A percentile compares a stretch with the other conserved stretches of the same genome.
Evolutionary conservation across 495 filamentous ascomycete species (phyloP).

Genomic region (Penicillium subrubescens): DNA sequence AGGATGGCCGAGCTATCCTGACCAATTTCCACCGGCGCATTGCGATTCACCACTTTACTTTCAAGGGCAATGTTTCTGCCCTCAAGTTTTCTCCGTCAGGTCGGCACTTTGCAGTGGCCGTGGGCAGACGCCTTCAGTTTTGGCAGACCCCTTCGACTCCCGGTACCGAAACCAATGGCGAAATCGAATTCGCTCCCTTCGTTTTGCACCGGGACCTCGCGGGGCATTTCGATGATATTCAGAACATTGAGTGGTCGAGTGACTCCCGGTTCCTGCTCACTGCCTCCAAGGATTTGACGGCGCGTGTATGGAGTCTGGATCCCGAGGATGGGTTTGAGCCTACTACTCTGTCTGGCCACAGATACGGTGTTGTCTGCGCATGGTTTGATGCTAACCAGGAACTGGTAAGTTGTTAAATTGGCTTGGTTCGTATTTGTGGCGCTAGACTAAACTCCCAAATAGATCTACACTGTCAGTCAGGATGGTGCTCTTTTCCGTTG

Average conservation of each 20-base stretch:
- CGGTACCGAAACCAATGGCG: constrained; percentile 72
- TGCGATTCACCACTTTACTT: constrained; percentile 89
- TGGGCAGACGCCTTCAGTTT: constrained; percentile 84
- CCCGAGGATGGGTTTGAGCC: constrained; percentile 85
- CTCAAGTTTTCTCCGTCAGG: constrained; percentile 92
- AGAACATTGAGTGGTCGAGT: constrained; percentile 87
- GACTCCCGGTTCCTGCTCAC: constrained; percentile 95
- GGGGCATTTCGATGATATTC: constrained; percentile 84
- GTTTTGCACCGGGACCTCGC: constrained; percentile 81
- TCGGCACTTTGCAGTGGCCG: constrained; percentile 81
- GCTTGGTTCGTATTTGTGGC: constrained; percentile 41
- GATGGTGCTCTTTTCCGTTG: constrained; percentile 69
- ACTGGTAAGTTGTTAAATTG: constrained; percentile 44
- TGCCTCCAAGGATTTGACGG: constrained; percentile 87
- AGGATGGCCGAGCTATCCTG: constrained; percentile 90
- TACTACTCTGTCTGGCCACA: constrained; percentile 86
- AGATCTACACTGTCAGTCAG: constrained; percentile 74
- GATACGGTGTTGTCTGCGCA: constrained; percentile 80
- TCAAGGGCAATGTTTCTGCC: constrained; percentile 78
- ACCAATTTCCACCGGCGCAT: constrained; percentile 85
- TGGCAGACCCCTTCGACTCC: constrained; percentile 94
- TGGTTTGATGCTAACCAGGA: constrained; percentile 96
- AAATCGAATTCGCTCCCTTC: constrained; percentile 93
- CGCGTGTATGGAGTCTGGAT: constrained; percentile 90
- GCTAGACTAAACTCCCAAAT: constrained; percentile 47